A percentile compares a stretch with the other conserved stretches of the same genome.
Conservation (phyloP, 2,329 filamentous ascomycete genomes). For the Cercospora brassicicola region DNA sequence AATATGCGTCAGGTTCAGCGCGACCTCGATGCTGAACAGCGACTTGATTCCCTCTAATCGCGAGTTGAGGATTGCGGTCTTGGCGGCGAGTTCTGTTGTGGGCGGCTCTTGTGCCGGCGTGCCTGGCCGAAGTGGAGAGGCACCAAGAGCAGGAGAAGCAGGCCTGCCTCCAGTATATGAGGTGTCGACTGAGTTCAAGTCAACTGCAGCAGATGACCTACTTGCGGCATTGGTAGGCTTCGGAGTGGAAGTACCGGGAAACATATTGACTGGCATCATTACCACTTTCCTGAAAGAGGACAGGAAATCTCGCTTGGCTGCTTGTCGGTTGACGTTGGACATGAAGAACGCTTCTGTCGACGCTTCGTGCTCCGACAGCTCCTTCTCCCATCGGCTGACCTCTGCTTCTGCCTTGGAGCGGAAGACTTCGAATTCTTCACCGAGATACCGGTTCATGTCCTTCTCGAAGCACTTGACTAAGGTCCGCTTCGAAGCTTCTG, state of each 20-base stretch:
- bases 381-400: constrained; percentile 85
- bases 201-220: constrained; percentile 19
- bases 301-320: constrained; percentile 93
- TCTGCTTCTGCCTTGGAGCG: constrained; percentile 71
- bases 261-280: constrained; percentile 95
- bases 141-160: constrained; percentile 32
- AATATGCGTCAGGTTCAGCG: constrained; percentile 80
- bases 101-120: constrained; percentile 63
- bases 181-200: constrained; percentile 34
- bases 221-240: constrained; percentile 37
- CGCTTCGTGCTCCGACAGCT: constrained; percentile 85
- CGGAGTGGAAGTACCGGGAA: constrained; percentile 55
- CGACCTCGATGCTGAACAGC: constrained; percentile 94
- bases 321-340: constrained; percentile 90
- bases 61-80: constrained; percentile 95
- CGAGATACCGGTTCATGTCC: constrained; percentile 88
- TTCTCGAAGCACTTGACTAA: constrained; percentile 78
- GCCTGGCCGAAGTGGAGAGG: constrained; percentile 31
- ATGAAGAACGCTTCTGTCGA: constrained; percentile 92
- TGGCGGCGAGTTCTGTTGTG: constrained; percentile 88
- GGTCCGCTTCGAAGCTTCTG: constrained; percentile 65
- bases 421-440: constrained; percentile 87
- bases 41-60: constrained; percentile 91
- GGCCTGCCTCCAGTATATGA: constrained; percentile 29
- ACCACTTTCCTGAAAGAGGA: constrained; percentile 98